Evolutionary conservation across 805 yeast species (phyloP).

Genomic region (Wickerhamiella azyma): DNA sequence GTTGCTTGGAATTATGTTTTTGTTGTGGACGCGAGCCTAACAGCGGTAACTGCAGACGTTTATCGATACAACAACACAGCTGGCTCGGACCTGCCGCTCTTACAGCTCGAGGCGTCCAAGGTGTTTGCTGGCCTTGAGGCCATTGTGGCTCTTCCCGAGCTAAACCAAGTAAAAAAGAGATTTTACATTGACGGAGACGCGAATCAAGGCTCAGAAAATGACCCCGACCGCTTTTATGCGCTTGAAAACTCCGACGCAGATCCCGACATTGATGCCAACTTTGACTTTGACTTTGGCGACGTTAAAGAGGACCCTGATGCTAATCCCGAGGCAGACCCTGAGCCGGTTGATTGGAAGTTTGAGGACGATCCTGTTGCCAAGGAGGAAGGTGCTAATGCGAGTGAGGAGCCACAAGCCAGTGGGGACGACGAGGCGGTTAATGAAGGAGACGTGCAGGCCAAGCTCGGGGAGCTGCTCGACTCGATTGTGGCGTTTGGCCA

Average conservation of each 20-base stretch:
- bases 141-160: conserved; percentile 33
- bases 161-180: conserved; percentile 14
- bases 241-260: neutral
- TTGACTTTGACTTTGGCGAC: neutral
- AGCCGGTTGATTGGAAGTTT: no score
- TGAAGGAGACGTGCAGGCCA: conserved; percentile 36
- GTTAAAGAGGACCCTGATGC: neutral
- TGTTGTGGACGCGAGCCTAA: conserved; percentile 85
- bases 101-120: conserved; percentile 30
- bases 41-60: conserved; percentile 76
- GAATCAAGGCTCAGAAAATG: neutral
- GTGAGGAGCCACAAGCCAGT: conserved; percentile 6
- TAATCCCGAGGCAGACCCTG: no score
- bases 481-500: conserved; percentile 36
- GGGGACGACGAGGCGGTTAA: conserved; percentile 12
- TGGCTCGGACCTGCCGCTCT: conserved; percentile 6
- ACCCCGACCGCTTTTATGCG: neutral
- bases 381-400: neutral
- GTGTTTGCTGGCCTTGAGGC: conserved; percentile 39
- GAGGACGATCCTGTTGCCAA: neutral
- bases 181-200: neutral
- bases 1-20: conserved; percentile 44
- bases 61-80: conserved; percentile 33
- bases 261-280: neutral
- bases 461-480: conserved; percentile 27